These are phyloP conservation scores for Carex myosuroides DNA, from an alignment of 176 grass and related monocot species.

Conservation along the genomic window DNA sequence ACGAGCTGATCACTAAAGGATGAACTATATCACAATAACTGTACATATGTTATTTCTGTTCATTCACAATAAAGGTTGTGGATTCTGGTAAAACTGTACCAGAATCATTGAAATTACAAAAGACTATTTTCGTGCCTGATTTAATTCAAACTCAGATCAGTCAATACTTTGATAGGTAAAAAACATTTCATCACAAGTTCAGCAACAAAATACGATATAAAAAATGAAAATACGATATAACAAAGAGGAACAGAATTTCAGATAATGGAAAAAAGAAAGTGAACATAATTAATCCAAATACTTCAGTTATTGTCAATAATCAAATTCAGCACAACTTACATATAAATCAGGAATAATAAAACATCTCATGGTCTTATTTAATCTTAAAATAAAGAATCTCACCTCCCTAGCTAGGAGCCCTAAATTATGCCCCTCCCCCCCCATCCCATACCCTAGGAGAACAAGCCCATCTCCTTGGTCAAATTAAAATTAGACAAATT, in stretches of 20 bases:
- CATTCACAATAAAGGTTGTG: too few species aligned
- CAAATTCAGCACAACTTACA: background rate
- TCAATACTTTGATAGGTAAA: too few species aligned
- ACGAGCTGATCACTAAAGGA: too few species aligned
- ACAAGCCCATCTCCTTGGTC: constrained; percentile 81
- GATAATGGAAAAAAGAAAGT: background rate
- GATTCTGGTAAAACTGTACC: too few species aligned
- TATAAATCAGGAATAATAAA: constrained; percentile 9
- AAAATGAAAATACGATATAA: background rate
- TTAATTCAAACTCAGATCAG: too few species aligned
- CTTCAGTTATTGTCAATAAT: constrained; percentile 1
- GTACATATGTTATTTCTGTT: too few species aligned
- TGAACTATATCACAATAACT: too few species aligned
- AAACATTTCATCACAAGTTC: too few species aligned
- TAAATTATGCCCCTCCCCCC: background rate
- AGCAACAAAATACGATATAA: background rate
- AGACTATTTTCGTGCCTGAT: too few species aligned
- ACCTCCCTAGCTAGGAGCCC: background rate
- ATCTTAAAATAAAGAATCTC: constrained; percentile 3
- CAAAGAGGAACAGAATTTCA: background rate
- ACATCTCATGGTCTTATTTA: background rate
- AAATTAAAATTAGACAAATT: constrained; percentile 14
- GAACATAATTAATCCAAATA: constrained; percentile 1
- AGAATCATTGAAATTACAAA: too few species aligned
- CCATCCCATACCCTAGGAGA: constrained; percentile 43